Conservation (phyloP, 148 eudicot genomes). For the Suaeda aralocaspica region DNA sequence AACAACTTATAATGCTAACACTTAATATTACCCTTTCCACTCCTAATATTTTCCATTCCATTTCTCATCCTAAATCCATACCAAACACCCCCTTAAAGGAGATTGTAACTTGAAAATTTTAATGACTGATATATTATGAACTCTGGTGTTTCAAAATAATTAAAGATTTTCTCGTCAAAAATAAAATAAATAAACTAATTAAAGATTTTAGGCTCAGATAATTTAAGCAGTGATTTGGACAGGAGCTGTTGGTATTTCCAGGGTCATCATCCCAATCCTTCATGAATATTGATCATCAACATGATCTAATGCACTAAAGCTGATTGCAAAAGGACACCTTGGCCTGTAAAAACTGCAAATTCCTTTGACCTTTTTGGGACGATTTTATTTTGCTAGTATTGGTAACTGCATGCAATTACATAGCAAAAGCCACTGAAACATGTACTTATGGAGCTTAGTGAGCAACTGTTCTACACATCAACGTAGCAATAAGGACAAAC, state of each 20-base stretch:
- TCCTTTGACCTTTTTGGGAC: not conserved
- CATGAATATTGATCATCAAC: not conserved
- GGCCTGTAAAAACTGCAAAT: not conserved
- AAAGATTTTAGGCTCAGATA: not conserved
- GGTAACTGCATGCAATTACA: too few relatives aligned
- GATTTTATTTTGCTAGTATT: not conserved
- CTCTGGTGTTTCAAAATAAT: too few relatives aligned
- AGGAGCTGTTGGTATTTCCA: not conserved
- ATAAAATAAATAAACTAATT: too few relatives aligned
- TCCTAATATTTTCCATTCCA: too few relatives aligned
- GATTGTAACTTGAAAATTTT: not conserved
- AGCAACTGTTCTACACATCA: conserved; percentile 3
- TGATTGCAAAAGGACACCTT: not conserved
- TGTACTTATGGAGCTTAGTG: not conserved
- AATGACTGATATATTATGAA: not conserved
- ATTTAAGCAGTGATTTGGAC: not conserved
- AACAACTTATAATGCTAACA: too few relatives aligned
- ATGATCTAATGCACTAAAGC: not conserved
- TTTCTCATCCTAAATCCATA: too few relatives aligned
- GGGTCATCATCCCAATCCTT: not conserved
- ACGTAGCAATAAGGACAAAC: conserved; percentile 28
- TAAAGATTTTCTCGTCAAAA: too few relatives aligned
- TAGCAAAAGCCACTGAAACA: not conserved
- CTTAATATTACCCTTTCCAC: too few relatives aligned
- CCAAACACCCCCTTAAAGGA: too few relatives aligned